phyloP scores from a whole-genome alignment of 257 asterid species.

The Galeopsis tetrahit region DNA sequence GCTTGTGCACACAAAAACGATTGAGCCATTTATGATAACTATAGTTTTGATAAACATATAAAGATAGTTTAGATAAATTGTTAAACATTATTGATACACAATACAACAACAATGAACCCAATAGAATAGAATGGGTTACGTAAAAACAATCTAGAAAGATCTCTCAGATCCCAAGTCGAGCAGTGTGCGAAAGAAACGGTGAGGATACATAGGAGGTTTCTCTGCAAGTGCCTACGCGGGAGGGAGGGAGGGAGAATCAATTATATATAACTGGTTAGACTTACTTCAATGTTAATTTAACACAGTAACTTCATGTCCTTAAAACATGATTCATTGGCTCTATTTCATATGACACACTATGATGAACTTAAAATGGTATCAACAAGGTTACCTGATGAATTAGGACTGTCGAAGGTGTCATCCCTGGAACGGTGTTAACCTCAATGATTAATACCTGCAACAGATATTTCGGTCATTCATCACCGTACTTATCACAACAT shows the following conservation, averaged over 20 bases:
- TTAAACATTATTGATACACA: neutral
- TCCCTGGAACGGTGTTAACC: conserved; percentile 91
- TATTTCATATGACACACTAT: neutral
- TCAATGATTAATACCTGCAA: conserved; percentile 80
- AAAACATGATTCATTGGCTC: too few relatives aligned
- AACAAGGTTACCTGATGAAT: conserved; percentile 71
- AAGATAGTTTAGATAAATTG: neutral
- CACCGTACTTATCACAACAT: neutral
- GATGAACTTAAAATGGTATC: neutral
- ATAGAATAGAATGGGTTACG: neutral
- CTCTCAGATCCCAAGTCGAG: conserved; percentile 75
- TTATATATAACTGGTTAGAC: conserved; percentile 12
- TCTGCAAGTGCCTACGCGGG: conserved; percentile 72
- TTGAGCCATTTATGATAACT: too few relatives aligned
- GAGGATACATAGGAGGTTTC: conserved; percentile 85
- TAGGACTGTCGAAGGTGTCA: conserved; percentile 93
- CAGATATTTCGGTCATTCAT: neutral
- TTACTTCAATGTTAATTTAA: neutral
- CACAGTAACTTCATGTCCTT: neutral
- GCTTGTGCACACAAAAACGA: neutral
- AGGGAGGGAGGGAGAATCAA: conserved; percentile 6
- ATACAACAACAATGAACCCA: neutral
- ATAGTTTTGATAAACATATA: too few relatives aligned
- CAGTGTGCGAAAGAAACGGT: conserved; percentile 70
- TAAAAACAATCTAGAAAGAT: conserved; percentile 32